These are phyloP conservation scores for Acanthamoeba triangularis DNA, from an alignment of 208 protist species.

Conservation along the genomic window DNA sequence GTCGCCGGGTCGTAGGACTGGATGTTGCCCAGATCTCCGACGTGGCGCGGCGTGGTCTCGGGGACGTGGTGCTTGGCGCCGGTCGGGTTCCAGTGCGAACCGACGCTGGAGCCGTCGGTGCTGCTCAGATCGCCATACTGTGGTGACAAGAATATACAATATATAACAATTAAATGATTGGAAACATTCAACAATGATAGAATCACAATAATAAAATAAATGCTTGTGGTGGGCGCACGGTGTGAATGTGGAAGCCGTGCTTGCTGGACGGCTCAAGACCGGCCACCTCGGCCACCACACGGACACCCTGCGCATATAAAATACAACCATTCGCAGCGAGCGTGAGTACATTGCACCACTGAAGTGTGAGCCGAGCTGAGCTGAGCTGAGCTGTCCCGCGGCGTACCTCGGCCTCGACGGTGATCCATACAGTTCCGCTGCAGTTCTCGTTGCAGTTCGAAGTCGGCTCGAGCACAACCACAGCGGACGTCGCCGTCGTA, in stretches of 20 bases:
- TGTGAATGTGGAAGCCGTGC: constrained; percentile 30
- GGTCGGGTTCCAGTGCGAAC: constrained; percentile 15
- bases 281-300: not conserved
- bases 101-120: not conserved
- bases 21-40: not conserved
- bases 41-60: not conserved
- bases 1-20: not conserved
- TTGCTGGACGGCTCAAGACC: not conserved
- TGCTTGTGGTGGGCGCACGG: not conserved
- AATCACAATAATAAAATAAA: not conserved
- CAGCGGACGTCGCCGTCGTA: not conserved
- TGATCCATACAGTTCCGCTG: constrained; percentile 8
- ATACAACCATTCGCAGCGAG: not conserved
- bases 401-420: not conserved
- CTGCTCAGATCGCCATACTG: constrained; percentile 24
- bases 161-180: not conserved
- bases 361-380: not conserved
- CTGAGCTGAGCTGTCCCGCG: no score
- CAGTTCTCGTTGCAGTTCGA: not conserved
- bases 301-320: not conserved
- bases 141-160: no score
- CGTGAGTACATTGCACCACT: not conserved
- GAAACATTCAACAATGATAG: not conserved
- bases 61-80: not conserved
- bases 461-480: not conserved